phyloP scores from a whole-genome alignment of 768 basidiomycete species.

The Leccinum aurantiacum region DNA sequence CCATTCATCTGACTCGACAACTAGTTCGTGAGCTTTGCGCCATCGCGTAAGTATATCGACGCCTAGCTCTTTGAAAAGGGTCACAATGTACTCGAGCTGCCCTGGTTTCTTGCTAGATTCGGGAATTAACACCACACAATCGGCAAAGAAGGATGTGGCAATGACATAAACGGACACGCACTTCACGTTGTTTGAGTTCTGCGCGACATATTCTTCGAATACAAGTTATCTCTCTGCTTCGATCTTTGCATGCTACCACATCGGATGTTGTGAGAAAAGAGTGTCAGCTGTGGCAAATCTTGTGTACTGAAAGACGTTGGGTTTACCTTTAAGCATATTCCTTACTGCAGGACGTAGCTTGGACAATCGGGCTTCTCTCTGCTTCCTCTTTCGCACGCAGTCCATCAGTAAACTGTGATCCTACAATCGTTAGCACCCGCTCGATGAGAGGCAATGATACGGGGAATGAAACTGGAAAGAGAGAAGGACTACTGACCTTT shows the following conservation, averaged over 20 bases:
- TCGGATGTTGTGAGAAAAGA: conserved; percentile 81
- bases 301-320: conserved; percentile 87
- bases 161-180: conserved; percentile 39
- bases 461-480: neutral
- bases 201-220: conserved; percentile 85
- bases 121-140: conserved; percentile 6
- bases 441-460: neutral
- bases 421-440: conserved; percentile 9
- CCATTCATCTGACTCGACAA: conserved; percentile 80
- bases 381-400: conserved; percentile 82
- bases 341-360: conserved; percentile 85
- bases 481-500: conserved; percentile 57
- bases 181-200: conserved; percentile 86
- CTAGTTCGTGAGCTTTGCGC: conserved; percentile 77
- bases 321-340: conserved; percentile 84
- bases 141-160: neutral
- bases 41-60: conserved; percentile 95
- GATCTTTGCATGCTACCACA: conserved; percentile 86
- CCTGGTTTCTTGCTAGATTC: conserved; percentile 69
- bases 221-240: conserved; percentile 84
- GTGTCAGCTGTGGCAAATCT: conserved; percentile 88
- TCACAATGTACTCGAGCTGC: conserved; percentile 76
- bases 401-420: conserved; percentile 62
- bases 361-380: conserved; percentile 76
- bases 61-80: conserved; percentile 81